phyloP scores from a whole-genome alignment of 495 filamentous ascomycete genomes.

The Lepidopterella palustris region DNA sequence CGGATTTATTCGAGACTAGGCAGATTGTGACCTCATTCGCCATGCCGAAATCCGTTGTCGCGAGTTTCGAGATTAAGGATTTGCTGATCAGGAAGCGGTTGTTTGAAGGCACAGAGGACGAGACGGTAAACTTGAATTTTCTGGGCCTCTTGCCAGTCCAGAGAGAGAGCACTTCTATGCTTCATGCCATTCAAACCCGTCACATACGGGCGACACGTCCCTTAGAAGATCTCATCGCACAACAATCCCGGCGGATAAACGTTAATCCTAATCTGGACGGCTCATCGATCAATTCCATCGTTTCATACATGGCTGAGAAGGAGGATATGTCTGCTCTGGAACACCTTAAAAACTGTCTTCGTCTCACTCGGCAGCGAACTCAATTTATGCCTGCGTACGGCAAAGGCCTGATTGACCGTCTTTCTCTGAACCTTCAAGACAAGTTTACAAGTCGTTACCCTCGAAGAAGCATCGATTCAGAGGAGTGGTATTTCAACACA shows the following conservation, averaged over 20 bases:
- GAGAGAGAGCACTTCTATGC: constrained; percentile 49
- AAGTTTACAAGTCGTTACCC: constrained; percentile 52
- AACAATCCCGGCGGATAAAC: constrained; percentile 49
- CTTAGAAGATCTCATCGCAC: constrained; percentile 40
- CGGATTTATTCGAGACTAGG: constrained; percentile 94
- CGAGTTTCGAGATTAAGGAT: constrained; percentile 73
- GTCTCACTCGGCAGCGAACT: constrained; percentile 73
- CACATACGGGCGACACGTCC: constrained; percentile 36
- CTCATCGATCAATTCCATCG: constrained; percentile 59
- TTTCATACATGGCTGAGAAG: constrained; percentile 65
- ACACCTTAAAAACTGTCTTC: constrained; percentile 71
- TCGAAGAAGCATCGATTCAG: constrained; percentile 44
- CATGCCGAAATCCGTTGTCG: constrained; percentile 75
- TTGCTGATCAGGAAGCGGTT: constrained; percentile 61
- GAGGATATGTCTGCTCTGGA: constrained; percentile 66
- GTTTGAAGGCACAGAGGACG: constrained; percentile 58
- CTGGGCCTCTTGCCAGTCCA: constrained; percentile 73
- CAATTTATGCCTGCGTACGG: constrained; percentile 78
- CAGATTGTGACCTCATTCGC: constrained; percentile 97
- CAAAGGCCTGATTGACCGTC: constrained; percentile 61
- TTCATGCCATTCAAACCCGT: constrained; percentile 38
- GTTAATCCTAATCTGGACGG: constrained; percentile 44
- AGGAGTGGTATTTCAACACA: constrained; percentile 68
- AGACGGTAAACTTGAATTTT: constrained; percentile 63
- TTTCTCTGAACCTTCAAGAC: constrained; percentile 55